A percentile compares a stretch with the other conserved stretches of the same genome.
phyloP scores from a whole-genome alignment of 345 rosid species.

The Salix suchowensis region DNA sequence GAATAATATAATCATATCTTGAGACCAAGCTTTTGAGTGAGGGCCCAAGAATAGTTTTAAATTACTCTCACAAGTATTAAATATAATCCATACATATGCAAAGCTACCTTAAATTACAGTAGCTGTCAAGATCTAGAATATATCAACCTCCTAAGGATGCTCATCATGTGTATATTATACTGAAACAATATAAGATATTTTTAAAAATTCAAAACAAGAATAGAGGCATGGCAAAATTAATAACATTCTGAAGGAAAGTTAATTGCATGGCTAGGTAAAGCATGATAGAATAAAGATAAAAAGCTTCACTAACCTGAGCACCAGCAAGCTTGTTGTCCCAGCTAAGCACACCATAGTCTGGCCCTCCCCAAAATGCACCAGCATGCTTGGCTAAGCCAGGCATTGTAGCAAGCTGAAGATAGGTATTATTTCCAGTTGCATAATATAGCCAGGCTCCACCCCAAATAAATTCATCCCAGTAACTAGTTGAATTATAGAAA shows the following conservation, averaged over 20 bases:
- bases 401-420: slow-evolving; percentile 70
- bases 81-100: background rate
- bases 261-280: background rate
- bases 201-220: background rate
- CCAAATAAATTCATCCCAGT: slow-evolving; percentile 96
- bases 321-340: slow-evolving; percentile 99
- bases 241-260: background rate
- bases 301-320: slow-evolving; percentile 59
- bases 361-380: slow-evolving; percentile 90
- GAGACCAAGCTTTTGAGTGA: no score
- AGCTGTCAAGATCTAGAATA: background rate
- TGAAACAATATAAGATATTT: background rate
- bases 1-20: no score
- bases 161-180: background rate
- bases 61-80: background rate
- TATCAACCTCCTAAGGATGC: background rate
- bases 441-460: slow-evolving; percentile 94
- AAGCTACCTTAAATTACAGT: background rate
- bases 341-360: slow-evolving; percentile 79
- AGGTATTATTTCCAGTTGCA: slow-evolving; percentile 80
- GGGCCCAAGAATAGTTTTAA: no score
- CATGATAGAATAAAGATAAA: background rate
- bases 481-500: slow-evolving; percentile 80
- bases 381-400: slow-evolving; percentile 80
- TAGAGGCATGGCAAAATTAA: background rate